phyloP scores from a whole-genome alignment of 2,329 filamentous ascomycete genomes.

The Diaporthe sp. region DNA sequence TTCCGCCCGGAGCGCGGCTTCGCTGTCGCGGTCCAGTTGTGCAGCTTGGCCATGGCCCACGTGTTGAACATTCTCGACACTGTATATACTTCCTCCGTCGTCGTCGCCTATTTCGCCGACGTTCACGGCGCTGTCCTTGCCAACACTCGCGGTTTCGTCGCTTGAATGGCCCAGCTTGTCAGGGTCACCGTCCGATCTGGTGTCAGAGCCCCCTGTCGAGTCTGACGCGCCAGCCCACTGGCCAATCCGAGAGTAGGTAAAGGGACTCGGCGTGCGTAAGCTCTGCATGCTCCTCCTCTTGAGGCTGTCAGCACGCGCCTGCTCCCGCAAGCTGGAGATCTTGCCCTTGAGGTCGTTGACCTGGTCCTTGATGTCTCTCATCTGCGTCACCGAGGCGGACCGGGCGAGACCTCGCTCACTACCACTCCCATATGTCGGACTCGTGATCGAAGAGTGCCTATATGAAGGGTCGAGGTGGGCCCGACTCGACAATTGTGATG shows the following conservation, averaged over 20 bases:
- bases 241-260: constrained; percentile 77
- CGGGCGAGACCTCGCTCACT: constrained; percentile 69
- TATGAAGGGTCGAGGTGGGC: constrained; percentile 1
- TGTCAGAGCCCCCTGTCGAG: constrained; percentile 37
- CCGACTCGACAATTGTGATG: constrained; percentile 43
- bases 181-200: constrained; percentile 33
- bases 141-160: constrained; percentile 25
- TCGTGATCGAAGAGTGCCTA: constrained; percentile 57
- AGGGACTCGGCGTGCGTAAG: constrained; percentile 81
- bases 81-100: constrained; percentile 48
- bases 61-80: constrained; percentile 48
- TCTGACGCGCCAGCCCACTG: constrained; percentile 55
- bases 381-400: constrained; percentile 80
- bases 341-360: constrained; percentile 89
- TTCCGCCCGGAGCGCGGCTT: constrained; percentile 46
- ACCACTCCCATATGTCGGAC: constrained; percentile 59
- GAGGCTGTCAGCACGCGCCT: constrained; percentile 83
- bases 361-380: constrained; percentile 83
- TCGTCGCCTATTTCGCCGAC: constrained; percentile 48
- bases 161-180: constrained; percentile 37
- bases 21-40: constrained; percentile 47
- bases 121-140: constrained; percentile 42
- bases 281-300: constrained; percentile 83
- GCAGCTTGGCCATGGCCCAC: constrained; percentile 42
- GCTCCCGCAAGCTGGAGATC: constrained; percentile 83